Evolutionary conservation across 2,329 filamentous ascomycete genomes (phyloP).

Genomic region (Emmonsiellopsis sp.): DNA sequence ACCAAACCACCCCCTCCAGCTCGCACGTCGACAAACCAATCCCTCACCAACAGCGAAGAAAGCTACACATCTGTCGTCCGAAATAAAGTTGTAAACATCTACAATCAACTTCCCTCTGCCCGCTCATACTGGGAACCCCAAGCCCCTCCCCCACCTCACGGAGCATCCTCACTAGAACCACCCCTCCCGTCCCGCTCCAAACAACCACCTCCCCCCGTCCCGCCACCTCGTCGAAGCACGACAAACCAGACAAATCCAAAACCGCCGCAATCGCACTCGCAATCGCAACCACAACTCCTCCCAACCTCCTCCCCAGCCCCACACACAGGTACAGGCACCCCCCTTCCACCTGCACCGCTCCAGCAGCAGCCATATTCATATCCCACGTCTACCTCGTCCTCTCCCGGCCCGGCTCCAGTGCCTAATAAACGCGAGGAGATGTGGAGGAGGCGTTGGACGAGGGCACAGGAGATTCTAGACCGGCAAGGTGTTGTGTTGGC

Average conservation of each 20-base stretch:
- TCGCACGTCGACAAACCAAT: background rate
- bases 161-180: background rate
- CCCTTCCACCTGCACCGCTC: background rate
- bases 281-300: background rate
- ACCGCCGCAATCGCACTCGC: background rate
- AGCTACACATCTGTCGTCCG: constrained; percentile 12
- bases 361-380: background rate
- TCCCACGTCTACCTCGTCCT: constrained; percentile 4
- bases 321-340: background rate
- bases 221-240: constrained; percentile 21
- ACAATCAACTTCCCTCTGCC: constrained; percentile 13
- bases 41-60: background rate
- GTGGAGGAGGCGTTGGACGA: constrained; percentile 40
- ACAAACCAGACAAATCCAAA: background rate
- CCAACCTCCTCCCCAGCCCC: background rate
- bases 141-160: constrained; percentile 15
- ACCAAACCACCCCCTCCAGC: background rate
- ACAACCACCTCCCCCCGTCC: constrained; percentile 15
- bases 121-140: constrained; percentile 16
- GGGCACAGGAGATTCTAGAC: constrained; percentile 35
- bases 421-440: constrained; percentile 41
- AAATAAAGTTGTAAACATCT: constrained; percentile 12
- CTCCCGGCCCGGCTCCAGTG: background rate
- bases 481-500: constrained; percentile 34
- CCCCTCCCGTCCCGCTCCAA: constrained; percentile 21